A percentile compares a stretch with the other conserved stretches of the same genome.
Conservation (phyloP, 345 rosid species). For the Garcia nutans region DNA sequence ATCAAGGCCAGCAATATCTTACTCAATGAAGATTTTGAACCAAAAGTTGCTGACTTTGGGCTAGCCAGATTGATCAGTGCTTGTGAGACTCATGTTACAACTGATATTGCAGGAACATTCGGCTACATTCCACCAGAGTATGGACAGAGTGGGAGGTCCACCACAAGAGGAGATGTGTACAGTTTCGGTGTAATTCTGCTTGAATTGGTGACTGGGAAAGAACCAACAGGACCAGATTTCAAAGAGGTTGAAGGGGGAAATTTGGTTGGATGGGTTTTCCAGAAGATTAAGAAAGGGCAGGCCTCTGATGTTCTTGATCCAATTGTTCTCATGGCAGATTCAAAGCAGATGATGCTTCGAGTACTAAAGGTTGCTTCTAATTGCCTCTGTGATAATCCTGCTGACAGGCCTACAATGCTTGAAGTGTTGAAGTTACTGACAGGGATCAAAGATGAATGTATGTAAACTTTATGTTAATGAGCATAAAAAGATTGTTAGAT, state of each 20-base stretch:
- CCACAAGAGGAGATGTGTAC: constrained; percentile 81
- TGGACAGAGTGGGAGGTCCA: constrained; percentile 81
- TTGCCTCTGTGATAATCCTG: constrained; percentile 73
- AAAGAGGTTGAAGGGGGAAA: constrained; percentile 93
- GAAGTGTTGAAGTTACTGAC: constrained; percentile 54
- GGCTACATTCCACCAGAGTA: constrained; percentile 97
- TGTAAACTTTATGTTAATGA: constrained; percentile 7
- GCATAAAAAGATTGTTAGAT: neutral
- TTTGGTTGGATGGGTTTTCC: constrained; percentile 79
- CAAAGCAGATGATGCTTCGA: constrained; percentile 59
- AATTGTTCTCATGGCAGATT: constrained; percentile 37
- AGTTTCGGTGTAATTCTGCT: constrained; percentile 88
- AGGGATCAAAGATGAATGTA: constrained; percentile 39
- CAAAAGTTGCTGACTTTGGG: constrained; percentile 90
- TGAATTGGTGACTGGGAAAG: constrained; percentile 85
- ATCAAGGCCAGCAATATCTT: constrained; percentile 91
- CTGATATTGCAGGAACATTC: constrained; percentile 76
- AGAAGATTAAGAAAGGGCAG: constrained; percentile 65
- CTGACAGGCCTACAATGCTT: constrained; percentile 71
- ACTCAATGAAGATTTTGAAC: constrained; percentile 64
- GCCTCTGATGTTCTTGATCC: constrained; percentile 70
- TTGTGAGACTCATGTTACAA: constrained; percentile 85
- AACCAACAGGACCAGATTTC: constrained; percentile 92
- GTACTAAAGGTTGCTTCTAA: constrained; percentile 58
- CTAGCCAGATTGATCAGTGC: constrained; percentile 90